These are phyloP conservation scores for Pseudisothecium myosuroides DNA, from an alignment of 225 moss, liverwort and hornwort genomes.

Conservation along the genomic window DNA sequence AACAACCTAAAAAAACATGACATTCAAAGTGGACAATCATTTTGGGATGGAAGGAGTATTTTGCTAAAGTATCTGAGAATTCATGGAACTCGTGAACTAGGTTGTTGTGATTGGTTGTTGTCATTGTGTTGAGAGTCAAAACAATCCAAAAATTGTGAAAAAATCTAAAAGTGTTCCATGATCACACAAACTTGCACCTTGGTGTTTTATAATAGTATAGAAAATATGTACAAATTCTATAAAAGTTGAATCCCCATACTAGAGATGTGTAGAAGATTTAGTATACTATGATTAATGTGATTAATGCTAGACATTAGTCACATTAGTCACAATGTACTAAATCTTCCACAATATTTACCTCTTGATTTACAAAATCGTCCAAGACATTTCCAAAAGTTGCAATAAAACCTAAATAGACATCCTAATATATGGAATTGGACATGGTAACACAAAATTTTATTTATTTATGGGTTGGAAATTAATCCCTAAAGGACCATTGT, in stretches of 20 bases:
- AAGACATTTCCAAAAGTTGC: background rate
- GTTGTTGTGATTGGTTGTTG: no score
- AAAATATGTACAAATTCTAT: background rate
- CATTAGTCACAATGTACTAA: background rate
- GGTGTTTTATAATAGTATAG: background rate
- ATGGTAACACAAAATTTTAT: no score
- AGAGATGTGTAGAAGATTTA: background rate
- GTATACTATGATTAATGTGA: background rate
- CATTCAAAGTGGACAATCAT: no score
- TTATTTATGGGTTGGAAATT: no score
- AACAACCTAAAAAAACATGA: no score
- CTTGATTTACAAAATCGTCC: background rate
- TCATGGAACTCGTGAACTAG: accelerated
- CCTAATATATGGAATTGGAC: background rate
- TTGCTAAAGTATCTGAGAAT: no score
- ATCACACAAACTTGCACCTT: background rate
- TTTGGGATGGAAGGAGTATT: no score
- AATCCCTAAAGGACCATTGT: no score
- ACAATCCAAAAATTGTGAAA: background rate
- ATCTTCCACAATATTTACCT: background rate
- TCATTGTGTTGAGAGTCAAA: no score
- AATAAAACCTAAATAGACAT: background rate
- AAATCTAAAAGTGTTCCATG: background rate
- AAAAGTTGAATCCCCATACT: accelerated
- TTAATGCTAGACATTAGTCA: no score